phyloP scores from a whole-genome alignment of 805 yeast genomes.

The Gaillardinia entomophila region DNA sequence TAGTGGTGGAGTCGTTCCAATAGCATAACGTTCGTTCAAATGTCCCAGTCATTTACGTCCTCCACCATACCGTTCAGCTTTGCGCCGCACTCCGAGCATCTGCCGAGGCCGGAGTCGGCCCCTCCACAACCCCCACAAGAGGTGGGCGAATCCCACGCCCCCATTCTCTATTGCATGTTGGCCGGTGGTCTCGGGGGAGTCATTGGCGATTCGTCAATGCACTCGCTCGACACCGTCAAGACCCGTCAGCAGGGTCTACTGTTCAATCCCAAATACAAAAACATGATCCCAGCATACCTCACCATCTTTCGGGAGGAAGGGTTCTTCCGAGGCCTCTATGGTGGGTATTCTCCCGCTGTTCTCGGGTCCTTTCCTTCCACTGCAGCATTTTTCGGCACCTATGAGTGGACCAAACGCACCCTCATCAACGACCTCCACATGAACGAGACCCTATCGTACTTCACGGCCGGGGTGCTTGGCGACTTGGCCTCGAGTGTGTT shows the following conservation, averaged over 20 bases:
- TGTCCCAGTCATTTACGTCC: conserved; percentile 22
- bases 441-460: conserved; percentile 76
- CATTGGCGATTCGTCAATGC: conserved; percentile 90
- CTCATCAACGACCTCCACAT: conserved; percentile 57
- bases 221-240: conserved; percentile 92
- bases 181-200: conserved; percentile 97
- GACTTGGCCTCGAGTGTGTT: conserved; percentile 84
- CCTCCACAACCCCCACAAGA: conserved; percentile 1
- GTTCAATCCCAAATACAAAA: conserved; percentile 56
- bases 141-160: conserved; percentile 19
- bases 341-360: conserved; percentile 91
- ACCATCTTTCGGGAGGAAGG: conserved; percentile 87
- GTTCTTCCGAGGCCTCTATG: conserved; percentile 72
- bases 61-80: conserved; percentile 32
- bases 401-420: conserved; percentile 72
- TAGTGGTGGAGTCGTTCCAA: too few species aligned
- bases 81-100: conserved; percentile 18
- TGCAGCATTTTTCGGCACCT: conserved; percentile 88
- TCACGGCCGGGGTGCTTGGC: conserved; percentile 87
- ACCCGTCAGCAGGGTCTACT: conserved; percentile 97
- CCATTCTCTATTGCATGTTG: conserved; percentile 56
- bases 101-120: conserved; percentile 2
- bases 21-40: conserved; percentile 3
- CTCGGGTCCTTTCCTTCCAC: conserved; percentile 92
- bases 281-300: conserved; percentile 68